Evolutionary conservation across 805 yeast species (phyloP).

Genomic region (Candida krabiensis): DNA sequence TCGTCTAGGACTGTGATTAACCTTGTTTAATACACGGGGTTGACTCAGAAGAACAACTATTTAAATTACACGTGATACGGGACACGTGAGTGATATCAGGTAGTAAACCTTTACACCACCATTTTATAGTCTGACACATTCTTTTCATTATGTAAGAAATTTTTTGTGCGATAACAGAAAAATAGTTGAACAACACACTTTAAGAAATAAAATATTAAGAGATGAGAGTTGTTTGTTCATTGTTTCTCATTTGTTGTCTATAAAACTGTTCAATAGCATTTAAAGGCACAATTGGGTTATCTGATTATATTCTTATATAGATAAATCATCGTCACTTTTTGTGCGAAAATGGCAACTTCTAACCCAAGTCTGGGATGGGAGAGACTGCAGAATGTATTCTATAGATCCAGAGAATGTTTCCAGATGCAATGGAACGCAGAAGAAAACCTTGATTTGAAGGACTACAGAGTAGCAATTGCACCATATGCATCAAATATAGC

Average conservation of each 20-base stretch:
- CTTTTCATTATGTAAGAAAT: too few species aligned
- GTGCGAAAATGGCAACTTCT: conserved; percentile 22
- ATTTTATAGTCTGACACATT: not conserved
- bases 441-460: conserved; percentile 25
- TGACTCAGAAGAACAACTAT: not conserved
- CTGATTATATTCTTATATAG: too few species aligned
- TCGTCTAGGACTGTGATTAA: not conserved
- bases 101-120: not conserved
- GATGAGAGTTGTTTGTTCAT: too few species aligned
- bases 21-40: not conserved
- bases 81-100: not conserved
- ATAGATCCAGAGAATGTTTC: conserved; percentile 60
- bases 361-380: conserved; percentile 63
- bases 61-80: not conserved
- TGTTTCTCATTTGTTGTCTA: too few species aligned
- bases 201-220: too few species aligned
- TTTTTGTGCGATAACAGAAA: too few species aligned
- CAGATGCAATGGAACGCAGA: conserved; percentile 51
- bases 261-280: too few species aligned
- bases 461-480: conserved; percentile 49
- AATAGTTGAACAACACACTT: too few species aligned
- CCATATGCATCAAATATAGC: conserved; percentile 59
- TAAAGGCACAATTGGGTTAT: too few species aligned
- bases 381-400: conserved; percentile 67
- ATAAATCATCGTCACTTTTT: too few species aligned